Base-by-base conservation (phyloP, 2,329 filamentous ascomycete species). In the Sclerotinia borealis region DNA sequence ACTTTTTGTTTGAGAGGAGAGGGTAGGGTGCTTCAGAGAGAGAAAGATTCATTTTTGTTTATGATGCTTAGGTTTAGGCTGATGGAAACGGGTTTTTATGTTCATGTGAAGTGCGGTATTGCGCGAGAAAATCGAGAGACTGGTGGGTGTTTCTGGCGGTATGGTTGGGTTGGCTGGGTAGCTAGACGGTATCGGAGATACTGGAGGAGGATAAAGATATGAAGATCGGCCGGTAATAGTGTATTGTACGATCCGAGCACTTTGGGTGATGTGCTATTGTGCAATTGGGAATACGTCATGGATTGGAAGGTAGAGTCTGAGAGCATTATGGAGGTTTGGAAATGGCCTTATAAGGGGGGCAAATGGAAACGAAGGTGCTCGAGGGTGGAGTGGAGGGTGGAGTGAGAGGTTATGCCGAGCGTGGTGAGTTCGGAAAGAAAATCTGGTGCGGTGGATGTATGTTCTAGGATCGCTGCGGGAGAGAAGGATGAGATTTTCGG, bases 241-340 rank as follows among this genome's bases (percentile, higher is more conserved):
- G 60, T 52, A 27, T 70, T 70, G 66, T 68, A 69, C 1, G 69
- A 63, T 11, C 68, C 68, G 15, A 49, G n/a, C 2, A 70, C 61
- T 59, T 81, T 81, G 0, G 79, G 75, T 1, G 55, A 60, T 4
- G 75, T 66, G 0, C 72, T 72, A 2, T 63, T 65, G 4, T 70
- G 65, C 71, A 72, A 81, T 43, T 78, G 70, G 1, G 72, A 67
- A 27, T 74, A 74, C 0, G 70, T 71, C 75, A 80, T 77, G 4
- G 77, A 64, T 11, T 61, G 61, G 31, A 69, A 67, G 2, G 55
- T 37, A n/a, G 60, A 45, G 50, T 68, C 68, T 60, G 64, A 36
- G 39, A 81, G 74, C 1, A 80, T 77, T 79, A 81, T 81, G 5
- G 79, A 75, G 22, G 75, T 76, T 65, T 81, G 79, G 15, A 82